A percentile compares a stretch with the other conserved stretches of the same genome.
Conservation (phyloP, 2,329 filamentous ascomycete genomes). For the Botrytis byssoidea region DNA sequence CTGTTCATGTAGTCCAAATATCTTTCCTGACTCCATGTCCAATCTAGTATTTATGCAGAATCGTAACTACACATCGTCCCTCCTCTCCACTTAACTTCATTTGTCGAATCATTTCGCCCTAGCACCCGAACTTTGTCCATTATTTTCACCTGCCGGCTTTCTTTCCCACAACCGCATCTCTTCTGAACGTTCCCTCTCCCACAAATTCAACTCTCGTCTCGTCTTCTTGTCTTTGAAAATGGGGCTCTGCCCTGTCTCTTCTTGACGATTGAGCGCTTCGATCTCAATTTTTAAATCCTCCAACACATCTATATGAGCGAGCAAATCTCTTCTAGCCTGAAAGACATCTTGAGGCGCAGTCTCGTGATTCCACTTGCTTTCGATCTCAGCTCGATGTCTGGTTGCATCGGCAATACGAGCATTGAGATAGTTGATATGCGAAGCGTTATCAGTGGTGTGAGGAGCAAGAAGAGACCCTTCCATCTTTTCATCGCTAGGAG, state of each 20-base stretch:
- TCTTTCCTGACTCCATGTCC: not conserved
- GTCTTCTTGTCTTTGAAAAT: constrained; percentile 12
- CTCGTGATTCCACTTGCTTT: not conserved
- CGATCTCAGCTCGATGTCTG: not conserved
- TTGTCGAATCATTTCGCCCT: not conserved
- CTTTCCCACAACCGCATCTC: constrained; percentile 13
- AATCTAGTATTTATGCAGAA: not conserved
- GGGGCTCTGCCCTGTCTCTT: not conserved
- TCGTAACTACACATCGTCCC: not conserved
- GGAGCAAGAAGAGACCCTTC: constrained; percentile 1
- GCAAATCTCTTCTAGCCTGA: not conserved
- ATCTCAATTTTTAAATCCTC: not conserved
- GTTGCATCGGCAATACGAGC: constrained; percentile 5
- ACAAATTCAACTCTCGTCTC: constrained; percentile 1
- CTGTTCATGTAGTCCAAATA: not conserved
- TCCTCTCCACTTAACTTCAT: not conserved
- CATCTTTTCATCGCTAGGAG: not conserved
- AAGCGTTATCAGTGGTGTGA: constrained; percentile 5
- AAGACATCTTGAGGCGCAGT: not conserved
- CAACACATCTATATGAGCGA: not conserved
- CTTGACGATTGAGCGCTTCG: not conserved
- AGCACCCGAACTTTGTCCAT: not conserved
- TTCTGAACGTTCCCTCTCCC: not conserved
- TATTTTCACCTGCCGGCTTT: not conserved
- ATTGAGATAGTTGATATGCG: constrained; percentile 12